Evolutionary conservation across 306 rosid species (phyloP), one percentile per base, ranked within the genome.

Genomic region (Trifolium subterraneum): DNA sequence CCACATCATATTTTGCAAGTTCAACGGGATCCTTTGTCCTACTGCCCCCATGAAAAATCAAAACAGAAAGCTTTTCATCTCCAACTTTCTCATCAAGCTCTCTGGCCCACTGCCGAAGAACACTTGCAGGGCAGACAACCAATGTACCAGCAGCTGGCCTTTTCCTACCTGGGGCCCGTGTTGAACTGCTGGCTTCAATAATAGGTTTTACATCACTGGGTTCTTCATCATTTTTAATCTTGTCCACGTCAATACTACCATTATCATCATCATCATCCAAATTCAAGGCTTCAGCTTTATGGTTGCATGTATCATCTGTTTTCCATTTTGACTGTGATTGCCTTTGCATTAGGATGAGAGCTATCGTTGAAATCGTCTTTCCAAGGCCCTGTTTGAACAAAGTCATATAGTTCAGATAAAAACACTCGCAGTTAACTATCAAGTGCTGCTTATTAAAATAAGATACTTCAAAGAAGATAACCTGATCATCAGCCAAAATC

Each of bases 401-500:
- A 67, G 25, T 42, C 25, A 65, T 41, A 23, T 54, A 52, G 75
- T 72, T 76, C 52, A 78, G 77, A 64, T 69, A 59, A 64, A 9
- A 62, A 31, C 12, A 10, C 10, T 65, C 63, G 27, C 41, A 79
- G 12, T 25, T 38, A 48, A 74, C 55, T 19, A 15, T 48, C 75
- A 70, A 76, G 61, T 39, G 15, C 13, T 44, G 61, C 62, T 52
- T n/a, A 63, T 44, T 39, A 64, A 71, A 74, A 50, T n/a, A 76
- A 42, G 23, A 6, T 73, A 74, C 42, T 25, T 59, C 70, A 74
- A 62, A 59, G 72, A 62, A 59, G 72, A 64, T 80, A 54, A 92
- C 99, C 96, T 94, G 99, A 72, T 94, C 99, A 87, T 94, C 99
- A 71, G 98, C 99, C 84, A 94, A 84, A 76, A 94, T 92, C 72